Percentiles rank a stretch among this genome's conserved stretches.
phyloP scores from a whole-genome alignment of 805 yeast genomes.

The Kodamaea fukazawae region DNA sequence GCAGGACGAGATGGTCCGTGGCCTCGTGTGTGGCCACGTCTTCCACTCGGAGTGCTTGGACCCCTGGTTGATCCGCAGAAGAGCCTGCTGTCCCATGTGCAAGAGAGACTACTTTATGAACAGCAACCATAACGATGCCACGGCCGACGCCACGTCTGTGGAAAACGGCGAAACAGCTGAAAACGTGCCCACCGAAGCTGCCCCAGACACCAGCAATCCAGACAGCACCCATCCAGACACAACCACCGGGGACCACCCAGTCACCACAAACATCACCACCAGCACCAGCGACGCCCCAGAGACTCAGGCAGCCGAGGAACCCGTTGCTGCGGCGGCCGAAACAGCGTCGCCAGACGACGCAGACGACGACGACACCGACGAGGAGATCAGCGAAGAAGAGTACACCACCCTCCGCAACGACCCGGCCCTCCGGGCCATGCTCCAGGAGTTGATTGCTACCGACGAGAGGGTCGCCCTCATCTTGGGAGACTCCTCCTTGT shows the following conservation, averaged over 20 bases:
- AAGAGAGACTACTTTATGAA: constrained; percentile 61
- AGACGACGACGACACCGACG: constrained; percentile 1
- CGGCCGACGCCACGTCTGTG: constrained; percentile 5
- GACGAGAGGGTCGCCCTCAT: constrained; percentile 43
- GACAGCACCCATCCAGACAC: too few species aligned
- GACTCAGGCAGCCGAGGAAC: background rate
- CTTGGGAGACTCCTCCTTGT: constrained; percentile 29
- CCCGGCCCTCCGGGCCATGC: constrained; percentile 35
- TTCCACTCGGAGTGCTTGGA: constrained; percentile 78
- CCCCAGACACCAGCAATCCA: too few species aligned
- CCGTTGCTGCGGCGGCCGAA: background rate
- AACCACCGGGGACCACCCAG: too few species aligned
- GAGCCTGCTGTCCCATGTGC: constrained; percentile 84
- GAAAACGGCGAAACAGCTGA: too few species aligned
- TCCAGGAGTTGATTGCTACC: constrained; percentile 40
- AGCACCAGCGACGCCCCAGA: too few species aligned
- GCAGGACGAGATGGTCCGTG: constrained; percentile 63
- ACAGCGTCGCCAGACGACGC: background rate
- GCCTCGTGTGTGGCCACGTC: constrained; percentile 78
- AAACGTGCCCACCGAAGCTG: too few species aligned
- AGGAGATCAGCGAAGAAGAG: constrained; percentile 1
- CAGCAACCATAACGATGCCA: constrained; percentile 14
- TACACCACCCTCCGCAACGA: constrained; percentile 26
- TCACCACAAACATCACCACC: too few species aligned
- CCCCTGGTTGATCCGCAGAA: constrained; percentile 73